A percentile compares a stretch with the other conserved stretches of the same genome.
These are phyloP conservation scores for Cylindrotheca fusiformis DNA, from an alignment of 108 stramenopile genomes.

Conservation along the genomic window DNA sequence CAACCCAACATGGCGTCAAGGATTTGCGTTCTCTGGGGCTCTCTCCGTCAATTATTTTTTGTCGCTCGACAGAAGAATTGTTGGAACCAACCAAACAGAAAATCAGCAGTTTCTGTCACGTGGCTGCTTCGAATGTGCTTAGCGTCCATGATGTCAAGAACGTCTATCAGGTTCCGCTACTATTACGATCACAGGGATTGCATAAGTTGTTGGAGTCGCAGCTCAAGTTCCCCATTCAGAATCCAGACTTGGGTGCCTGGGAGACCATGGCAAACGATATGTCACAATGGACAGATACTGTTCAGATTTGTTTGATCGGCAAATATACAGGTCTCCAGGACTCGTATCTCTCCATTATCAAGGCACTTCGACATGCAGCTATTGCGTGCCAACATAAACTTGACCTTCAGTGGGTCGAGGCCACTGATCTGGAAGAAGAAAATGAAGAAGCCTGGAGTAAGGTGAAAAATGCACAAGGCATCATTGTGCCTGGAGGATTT, in stretches of 20 bases:
- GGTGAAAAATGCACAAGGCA: slow-evolving; percentile 68
- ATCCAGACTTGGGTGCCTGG: slow-evolving; percentile 85
- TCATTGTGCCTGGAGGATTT: slow-evolving; percentile 97
- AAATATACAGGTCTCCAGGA: slow-evolving; percentile 97
- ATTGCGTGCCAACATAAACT: slow-evolving; percentile 87
- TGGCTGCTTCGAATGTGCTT: slow-evolving; percentile 79
- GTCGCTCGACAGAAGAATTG: slow-evolving; percentile 83
- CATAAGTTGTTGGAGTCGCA: slow-evolving; percentile 69
- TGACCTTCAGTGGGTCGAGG: slow-evolving; percentile 95
- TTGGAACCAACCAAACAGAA: slow-evolving; percentile 85
- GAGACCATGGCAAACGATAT: slow-evolving; percentile 81
- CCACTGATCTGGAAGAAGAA: slow-evolving; percentile 79
- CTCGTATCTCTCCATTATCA: slow-evolving; percentile 94
- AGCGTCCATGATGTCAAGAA: slow-evolving; percentile 98
- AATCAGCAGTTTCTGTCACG: slow-evolving; percentile 96
- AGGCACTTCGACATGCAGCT: slow-evolving; percentile 95
- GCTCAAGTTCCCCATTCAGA: slow-evolving; percentile 60
- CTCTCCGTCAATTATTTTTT: slow-evolving; percentile 93
- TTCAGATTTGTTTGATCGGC: slow-evolving; percentile 94
- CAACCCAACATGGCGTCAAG: slow-evolving; percentile 98
- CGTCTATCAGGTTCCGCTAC: slow-evolving; percentile 97
- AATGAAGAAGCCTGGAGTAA: slow-evolving; percentile 76
- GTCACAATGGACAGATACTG: slow-evolving; percentile 69
- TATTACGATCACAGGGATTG: slow-evolving; percentile 90
- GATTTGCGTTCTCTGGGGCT: slow-evolving; percentile 94